phyloP scores from a whole-genome alignment of 192 early-diverging fungal genomes.

The Diversispora epigaea region DNA sequence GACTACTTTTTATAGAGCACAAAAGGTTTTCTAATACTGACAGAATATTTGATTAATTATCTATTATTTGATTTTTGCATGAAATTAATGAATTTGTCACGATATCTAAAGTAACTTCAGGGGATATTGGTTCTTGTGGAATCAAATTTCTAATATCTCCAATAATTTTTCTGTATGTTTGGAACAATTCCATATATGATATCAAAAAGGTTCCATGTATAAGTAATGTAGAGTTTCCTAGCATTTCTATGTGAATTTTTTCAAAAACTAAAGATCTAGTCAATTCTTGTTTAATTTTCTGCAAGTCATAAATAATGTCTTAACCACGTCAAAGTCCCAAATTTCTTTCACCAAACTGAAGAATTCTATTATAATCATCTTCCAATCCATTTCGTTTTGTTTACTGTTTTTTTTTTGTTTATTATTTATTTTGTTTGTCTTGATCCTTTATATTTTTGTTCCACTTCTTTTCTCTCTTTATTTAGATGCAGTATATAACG shows the following conservation, averaged over 20 bases:
- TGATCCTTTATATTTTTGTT: too few species aligned
- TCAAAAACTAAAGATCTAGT: slow-evolving; percentile 20
- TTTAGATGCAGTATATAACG: too few species aligned
- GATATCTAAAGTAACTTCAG: neutral
- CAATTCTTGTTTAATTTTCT: slow-evolving; percentile 25
- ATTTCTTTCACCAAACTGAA: slow-evolving; percentile 25
- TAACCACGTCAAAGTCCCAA: neutral
- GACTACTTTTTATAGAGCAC: slow-evolving; percentile 33
- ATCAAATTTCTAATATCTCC: slow-evolving; percentile 22
- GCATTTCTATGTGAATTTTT: slow-evolving; percentile 27
- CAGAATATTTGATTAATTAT: slow-evolving; percentile 19
- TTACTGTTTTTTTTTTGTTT: too few species aligned
- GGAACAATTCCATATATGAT: slow-evolving; percentile 34
- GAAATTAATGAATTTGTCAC: neutral
- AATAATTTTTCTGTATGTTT: slow-evolving; percentile 14
- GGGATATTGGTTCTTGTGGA: slow-evolving; percentile 23
- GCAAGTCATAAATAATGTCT: slow-evolving; percentile 17
- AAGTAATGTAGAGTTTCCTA: slow-evolving; percentile 1
- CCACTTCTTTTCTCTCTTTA: too few species aligned
- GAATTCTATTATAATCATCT: neutral
- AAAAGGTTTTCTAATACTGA: slow-evolving; percentile 30
- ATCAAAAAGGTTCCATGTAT: slow-evolving; percentile 27
- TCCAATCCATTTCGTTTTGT: too few species aligned
- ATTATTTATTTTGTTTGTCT: too few species aligned
- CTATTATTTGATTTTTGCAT: neutral